Evolutionary conservation across 2,329 filamentous ascomycete genomes (phyloP).

Genomic region (Coniochaeta sp.): DNA sequence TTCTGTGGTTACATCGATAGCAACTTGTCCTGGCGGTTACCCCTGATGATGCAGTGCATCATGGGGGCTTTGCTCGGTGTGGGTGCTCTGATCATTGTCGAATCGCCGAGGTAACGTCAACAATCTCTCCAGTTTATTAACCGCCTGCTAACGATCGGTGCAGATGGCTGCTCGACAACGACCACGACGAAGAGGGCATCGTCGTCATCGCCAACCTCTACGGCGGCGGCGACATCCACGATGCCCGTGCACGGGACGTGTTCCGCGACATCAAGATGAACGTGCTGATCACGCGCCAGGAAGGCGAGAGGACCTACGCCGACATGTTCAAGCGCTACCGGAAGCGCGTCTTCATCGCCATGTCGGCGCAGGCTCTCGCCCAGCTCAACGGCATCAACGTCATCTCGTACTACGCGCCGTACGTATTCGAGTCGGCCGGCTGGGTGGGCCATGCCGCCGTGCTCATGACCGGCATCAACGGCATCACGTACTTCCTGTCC

Average conservation of each 20-base stretch:
- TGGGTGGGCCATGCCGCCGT: slow-evolving; percentile 88
- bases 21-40: slow-evolving; percentile 84
- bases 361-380: slow-evolving; percentile 93
- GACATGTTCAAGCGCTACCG: slow-evolving; percentile 95
- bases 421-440: slow-evolving; percentile 95
- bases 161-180: slow-evolving; percentile 95
- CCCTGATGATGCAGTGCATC: slow-evolving; percentile 83
- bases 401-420: slow-evolving; percentile 96
- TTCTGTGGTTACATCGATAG: slow-evolving; percentile 86
- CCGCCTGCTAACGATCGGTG: slow-evolving; percentile 19
- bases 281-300: slow-evolving; percentile 85
- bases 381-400: slow-evolving; percentile 99
- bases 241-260: slow-evolving; percentile 85
- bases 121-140: slow-evolving; percentile 6
- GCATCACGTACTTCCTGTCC: slow-evolving; percentile 78
- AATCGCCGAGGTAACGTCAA: slow-evolving; percentile 71
- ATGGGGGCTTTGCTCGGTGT: slow-evolving; percentile 84
- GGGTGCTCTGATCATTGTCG: slow-evolving; percentile 88
- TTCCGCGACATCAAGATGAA: slow-evolving; percentile 99
- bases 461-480: slow-evolving; percentile 96
- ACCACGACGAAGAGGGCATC: slow-evolving; percentile 97
- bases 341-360: slow-evolving; percentile 93
- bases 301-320: slow-evolving; percentile 82
- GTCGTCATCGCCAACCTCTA: slow-evolving; percentile 97
- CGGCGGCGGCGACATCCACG: slow-evolving; percentile 90